A percentile compares a stretch with the other conserved stretches of the same genome.
Evolutionary conservation across 352 stramenopile species (phyloP).

Genomic region (Thalassiosira pacifica): DNA sequence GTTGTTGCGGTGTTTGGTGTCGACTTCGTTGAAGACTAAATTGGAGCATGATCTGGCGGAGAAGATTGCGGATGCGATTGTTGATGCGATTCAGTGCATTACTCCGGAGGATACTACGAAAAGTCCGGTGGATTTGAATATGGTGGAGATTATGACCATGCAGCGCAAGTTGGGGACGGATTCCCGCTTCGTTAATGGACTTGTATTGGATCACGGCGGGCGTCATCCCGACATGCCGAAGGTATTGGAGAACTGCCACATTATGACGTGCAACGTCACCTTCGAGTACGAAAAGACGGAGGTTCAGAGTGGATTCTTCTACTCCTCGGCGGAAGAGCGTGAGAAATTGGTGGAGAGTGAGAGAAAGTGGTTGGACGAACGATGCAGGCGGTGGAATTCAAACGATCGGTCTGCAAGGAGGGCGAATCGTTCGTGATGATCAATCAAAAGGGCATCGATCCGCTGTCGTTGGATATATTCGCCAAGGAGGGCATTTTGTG

Average conservation of each 20-base stretch:
- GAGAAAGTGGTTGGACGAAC: constrained; percentile 87
- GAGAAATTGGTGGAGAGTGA: constrained; percentile 92
- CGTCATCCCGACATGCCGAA: constrained; percentile 99
- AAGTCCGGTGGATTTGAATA: constrained; percentile 96
- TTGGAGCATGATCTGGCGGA: constrained; percentile 92
- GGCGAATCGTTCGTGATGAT: constrained; percentile 99
- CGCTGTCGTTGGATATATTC: constrained; percentile 98
- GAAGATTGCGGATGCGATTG: constrained; percentile 96
- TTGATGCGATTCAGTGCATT: constrained; percentile 95
- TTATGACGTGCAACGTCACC: constrained; percentile 99
- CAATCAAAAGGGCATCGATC: constrained; percentile 99
- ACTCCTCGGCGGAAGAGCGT: constrained; percentile 97
- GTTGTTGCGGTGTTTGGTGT: constrained; percentile 92
- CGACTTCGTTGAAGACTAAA: constrained; percentile 98
- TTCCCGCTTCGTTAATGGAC: constrained; percentile 92
- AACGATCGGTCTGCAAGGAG: constrained; percentile 97
- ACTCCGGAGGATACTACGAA: constrained; percentile 55
- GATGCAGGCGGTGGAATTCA: constrained; percentile 98
- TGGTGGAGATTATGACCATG: constrained; percentile 99
- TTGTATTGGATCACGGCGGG: constrained; percentile 98
- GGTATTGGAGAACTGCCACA: constrained; percentile 95
- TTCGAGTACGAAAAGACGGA: constrained; percentile 99
- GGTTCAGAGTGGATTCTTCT: constrained; percentile 98
- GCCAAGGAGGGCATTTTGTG: constrained; percentile 99
- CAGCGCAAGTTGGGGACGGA: constrained; percentile 95